Base-by-base conservation (phyloP, 2,329 filamentous ascomycete genomes). In the Raffaelea ambrosiae region DNA sequence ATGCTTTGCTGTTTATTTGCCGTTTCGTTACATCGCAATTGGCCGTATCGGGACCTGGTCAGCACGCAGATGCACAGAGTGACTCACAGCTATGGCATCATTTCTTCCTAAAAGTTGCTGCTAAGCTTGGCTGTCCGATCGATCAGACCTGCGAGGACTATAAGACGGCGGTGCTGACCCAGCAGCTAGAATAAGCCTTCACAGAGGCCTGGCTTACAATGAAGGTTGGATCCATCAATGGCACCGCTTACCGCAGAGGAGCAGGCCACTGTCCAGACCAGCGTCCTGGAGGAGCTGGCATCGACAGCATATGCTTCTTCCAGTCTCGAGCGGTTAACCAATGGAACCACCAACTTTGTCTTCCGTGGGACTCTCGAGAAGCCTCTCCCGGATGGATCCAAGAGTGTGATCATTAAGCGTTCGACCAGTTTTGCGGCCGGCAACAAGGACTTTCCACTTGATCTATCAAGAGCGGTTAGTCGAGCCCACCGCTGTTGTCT, bases 291-390 rank as follows among this genome's bases (percentile, higher is more conserved):
- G 3, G 40, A 52, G 23, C 55, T 65, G 3, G 54, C 51, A 0
- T 35, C 48, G 18, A 66, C 62, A 1, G 51, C 49, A 13, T 69
- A 66, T 46, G 59, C 58, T 14, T 68, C 64, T 54, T 60, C 64
- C 1, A 57, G 56, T 1, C 55, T 69, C 22, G 58, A 49, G 1
- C 55, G 55, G 13, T 51, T 70, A n/a, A 64, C 55, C n/a, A 63
- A 62, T 10, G 67, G 67, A 18, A 68, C 62, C 3, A 61, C 62
- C 47, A 70, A 70, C 51, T 68, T 67, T 47, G 61, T 70, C 23
- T 71, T 62, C 48, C 65, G 66, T 10, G 67, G 66, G n/a, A 53
- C 44, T 14, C 59, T 67, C 3, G 14, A 39, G 13, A 16, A 55
- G 18, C 58, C 63, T 11, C 51, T 60, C 8, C 40, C 49, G 4